Conservation (phyloP, 192 early-diverging fungal species). For the Backusella parvicylindrica region DNA sequence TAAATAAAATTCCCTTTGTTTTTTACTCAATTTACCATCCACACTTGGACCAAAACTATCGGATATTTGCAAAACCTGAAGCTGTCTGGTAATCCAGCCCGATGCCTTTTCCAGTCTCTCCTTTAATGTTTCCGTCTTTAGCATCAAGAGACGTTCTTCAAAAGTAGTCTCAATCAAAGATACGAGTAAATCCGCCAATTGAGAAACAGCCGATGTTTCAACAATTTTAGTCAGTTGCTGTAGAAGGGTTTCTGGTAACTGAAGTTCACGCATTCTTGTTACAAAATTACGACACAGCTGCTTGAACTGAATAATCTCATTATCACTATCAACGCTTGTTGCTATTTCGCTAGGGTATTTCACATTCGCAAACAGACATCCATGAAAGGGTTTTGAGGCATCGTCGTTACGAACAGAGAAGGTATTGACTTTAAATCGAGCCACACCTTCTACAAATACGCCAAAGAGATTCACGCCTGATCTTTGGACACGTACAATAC, state of each 20-base stretch:
- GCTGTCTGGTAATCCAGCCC: slow-evolving; percentile 67
- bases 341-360: slow-evolving; percentile 22
- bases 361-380: slow-evolving; percentile 45
- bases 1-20: slow-evolving; percentile 78
- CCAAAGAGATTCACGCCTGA: slow-evolving; percentile 55
- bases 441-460: slow-evolving; percentile 63
- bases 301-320: slow-evolving; percentile 49
- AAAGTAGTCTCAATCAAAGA: slow-evolving; percentile 66
- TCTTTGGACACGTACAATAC: slow-evolving; percentile 54
- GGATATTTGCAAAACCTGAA: slow-evolving; percentile 61
- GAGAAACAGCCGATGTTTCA: slow-evolving; percentile 47
- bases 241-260: slow-evolving; percentile 61
- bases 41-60: slow-evolving; percentile 70
- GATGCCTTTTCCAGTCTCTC: slow-evolving; percentile 52
- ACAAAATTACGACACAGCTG: slow-evolving; percentile 48
- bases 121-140: slow-evolving; percentile 53
- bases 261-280: slow-evolving; percentile 54
- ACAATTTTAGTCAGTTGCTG: slow-evolving; percentile 65
- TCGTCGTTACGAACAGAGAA: slow-evolving; percentile 41
- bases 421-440: slow-evolving; percentile 53
- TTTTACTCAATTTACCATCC: slow-evolving; percentile 71
- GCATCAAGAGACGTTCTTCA: slow-evolving; percentile 68
- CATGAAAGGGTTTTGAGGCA: slow-evolving; percentile 17
- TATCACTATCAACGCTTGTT: slow-evolving; percentile 41
- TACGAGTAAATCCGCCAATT: slow-evolving; percentile 67